Conservation (phyloP, 106 monocot species). For the Dioscorea alata region DNA sequence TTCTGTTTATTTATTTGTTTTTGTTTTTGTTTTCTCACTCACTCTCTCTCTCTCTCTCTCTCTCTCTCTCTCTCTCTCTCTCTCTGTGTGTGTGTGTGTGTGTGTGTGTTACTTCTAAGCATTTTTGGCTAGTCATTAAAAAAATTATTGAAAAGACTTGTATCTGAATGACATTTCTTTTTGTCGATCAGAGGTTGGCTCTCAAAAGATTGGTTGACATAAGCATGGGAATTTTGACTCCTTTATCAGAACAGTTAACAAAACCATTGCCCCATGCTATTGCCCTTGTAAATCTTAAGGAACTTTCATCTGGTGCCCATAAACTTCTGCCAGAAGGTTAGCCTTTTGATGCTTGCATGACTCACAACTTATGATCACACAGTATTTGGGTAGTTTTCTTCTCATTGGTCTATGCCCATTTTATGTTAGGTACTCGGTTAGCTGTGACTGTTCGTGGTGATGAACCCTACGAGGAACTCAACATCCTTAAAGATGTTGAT, state of each 20-base stretch:
- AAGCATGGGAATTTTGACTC: constrained; percentile 91
- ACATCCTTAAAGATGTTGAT: constrained; percentile 59
- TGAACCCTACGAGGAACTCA: constrained; percentile 81
- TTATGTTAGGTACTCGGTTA: constrained; percentile 64
- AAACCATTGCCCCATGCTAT: constrained; percentile 97
- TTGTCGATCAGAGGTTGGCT: constrained; percentile 71
- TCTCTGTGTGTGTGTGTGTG: no score
- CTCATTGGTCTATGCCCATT: background rate
- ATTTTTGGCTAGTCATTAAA: background rate
- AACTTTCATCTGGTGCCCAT: constrained; percentile 74
- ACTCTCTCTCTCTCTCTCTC: no score
- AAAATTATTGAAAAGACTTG: background rate
- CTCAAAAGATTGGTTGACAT: constrained; percentile 94
- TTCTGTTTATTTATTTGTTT: no score
- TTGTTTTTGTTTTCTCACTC: no score
- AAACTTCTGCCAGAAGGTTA: constrained; percentile 92
- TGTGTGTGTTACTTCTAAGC: no score
- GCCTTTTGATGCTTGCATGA: background rate
- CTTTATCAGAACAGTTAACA: constrained; percentile 91
- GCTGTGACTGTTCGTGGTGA: constrained; percentile 85
- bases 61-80: no score
- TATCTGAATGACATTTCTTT: background rate
- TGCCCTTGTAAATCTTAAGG: constrained; percentile 77
- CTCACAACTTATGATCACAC: no score
- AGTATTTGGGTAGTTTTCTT: background rate